Conservation (phyloP, 306 rosid genomes). For the Oemleria cerasiformis region DNA sequence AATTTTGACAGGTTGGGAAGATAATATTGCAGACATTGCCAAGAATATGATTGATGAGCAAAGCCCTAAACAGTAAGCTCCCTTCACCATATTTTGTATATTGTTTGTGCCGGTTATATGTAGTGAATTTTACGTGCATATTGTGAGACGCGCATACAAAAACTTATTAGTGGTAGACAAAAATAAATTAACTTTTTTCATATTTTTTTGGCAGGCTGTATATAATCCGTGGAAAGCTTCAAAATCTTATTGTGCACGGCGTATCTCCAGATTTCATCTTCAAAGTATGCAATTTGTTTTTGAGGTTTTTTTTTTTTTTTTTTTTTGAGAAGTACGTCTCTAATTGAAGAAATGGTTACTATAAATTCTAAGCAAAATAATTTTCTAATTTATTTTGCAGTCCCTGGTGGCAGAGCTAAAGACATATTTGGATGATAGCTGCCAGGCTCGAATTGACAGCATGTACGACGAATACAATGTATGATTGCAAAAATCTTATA, state of each 20-base stretch:
- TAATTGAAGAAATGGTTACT: neutral
- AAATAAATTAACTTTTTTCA: neutral
- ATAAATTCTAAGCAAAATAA: neutral
- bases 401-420: conserved; percentile 43
- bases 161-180: neutral
- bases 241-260: conserved; percentile 50
- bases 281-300: conserved; percentile 37
- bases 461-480: conserved; percentile 60
- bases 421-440: conserved; percentile 35
- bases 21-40: conserved; percentile 65
- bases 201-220: conserved; percentile 46
- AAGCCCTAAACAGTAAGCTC: conserved; percentile 78
- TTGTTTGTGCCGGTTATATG: neutral
- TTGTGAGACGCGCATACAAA: neutral
- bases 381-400: conserved; percentile 24
- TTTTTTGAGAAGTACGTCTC: too few species aligned
- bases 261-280: conserved; percentile 57
- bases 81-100: neutral
- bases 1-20: conserved; percentile 81
- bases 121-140: neutral
- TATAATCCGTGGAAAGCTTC: conserved; percentile 61
- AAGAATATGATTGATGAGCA: conserved; percentile 57
- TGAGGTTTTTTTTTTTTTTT: too few species aligned
- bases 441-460: conserved; percentile 34
- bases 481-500: conserved; percentile 8